A percentile compares a stretch with the other conserved stretches of the same genome.
Conservation (phyloP, 148 eudicot genomes). For the Rheum nobile region DNA sequence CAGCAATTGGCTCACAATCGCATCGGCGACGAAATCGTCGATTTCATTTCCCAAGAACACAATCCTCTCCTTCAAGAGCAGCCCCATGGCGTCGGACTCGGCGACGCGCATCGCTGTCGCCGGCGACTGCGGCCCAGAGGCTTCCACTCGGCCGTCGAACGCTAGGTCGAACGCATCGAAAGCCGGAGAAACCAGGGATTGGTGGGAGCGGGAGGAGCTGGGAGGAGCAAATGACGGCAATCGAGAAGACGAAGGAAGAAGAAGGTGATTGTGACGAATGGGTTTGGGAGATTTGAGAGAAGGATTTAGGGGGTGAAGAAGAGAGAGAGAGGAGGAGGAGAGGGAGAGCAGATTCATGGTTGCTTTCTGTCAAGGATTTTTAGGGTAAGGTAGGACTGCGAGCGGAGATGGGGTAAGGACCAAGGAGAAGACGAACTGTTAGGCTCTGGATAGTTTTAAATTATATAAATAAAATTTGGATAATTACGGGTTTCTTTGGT, state of each 20-base stretch:
- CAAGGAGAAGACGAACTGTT: background rate
- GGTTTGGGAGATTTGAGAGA: slow-evolving; percentile 4
- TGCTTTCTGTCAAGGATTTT: background rate
- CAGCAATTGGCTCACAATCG: slow-evolving; percentile 61
- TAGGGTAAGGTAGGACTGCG: background rate
- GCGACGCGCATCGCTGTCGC: slow-evolving; percentile 57
- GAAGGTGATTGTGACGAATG: background rate
- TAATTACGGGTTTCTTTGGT: no score
- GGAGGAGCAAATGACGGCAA: background rate
- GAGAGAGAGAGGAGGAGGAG: background rate
- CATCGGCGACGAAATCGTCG: slow-evolving; percentile 78
- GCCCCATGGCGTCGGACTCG: slow-evolving; percentile 64
- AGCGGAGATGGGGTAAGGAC: background rate
- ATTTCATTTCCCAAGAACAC: slow-evolving; percentile 57
- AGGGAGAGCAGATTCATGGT: slow-evolving; percentile 8
- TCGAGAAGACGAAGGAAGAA: background rate
- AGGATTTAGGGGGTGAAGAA: background rate
- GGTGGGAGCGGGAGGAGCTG: slow-evolving; percentile 3
- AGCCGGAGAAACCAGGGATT: background rate
- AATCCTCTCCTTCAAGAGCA: slow-evolving; percentile 68
- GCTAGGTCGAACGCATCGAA: slow-evolving; percentile 10
- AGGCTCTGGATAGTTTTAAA: background rate
- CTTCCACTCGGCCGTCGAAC: slow-evolving; percentile 9
- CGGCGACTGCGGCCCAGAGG: slow-evolving; percentile 41
- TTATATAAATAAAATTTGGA: no score